Evolutionary conservation across 768 basidiomycete genomes (phyloP), one percentile per base, ranked within the genome.

Genomic region (Naganishia vaughanmartiniae): DNA sequence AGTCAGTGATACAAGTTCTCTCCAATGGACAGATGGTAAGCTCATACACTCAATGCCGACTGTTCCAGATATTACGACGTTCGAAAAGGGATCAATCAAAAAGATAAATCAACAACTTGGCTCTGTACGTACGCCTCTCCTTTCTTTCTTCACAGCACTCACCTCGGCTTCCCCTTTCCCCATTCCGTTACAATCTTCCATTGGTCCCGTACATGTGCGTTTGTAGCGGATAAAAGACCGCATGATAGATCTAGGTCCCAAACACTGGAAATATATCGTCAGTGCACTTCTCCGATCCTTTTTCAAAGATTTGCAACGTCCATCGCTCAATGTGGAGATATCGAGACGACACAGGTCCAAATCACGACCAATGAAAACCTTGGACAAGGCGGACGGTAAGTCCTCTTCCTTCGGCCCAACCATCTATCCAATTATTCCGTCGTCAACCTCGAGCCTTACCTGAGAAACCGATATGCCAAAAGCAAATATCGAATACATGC

Each of bases 161-260:
- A 15, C 54, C 24, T 55, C 54, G 54, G 24, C 30, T 24, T 26
- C 54, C 24, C 2, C 24, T n/a, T n/a, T n/a, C 24, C 30, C 30
- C 21, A 21, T n/a, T 19, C 51, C 51, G 9, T 53, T 53, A 21
- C 6, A 26, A 10, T 21, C 26, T 21, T 9, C 26, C 6, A 19
- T 9, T 31, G 54, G 2, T 28, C 4, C 11, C 54, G 12, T 11
- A 28, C 17, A 5, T 26, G 10, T n/a, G n/a, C 5, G 15, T 17
- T n/a, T 39, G 28, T 45, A 63, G 60, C 19, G 60, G 26, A 45
- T 63, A 45, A 63, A 63, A n/a, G 60, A 63, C 39, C 36, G 60
- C 1, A 63, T 63, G 60, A 28, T 45, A 21, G 36, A 42, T 24
- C 24, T 63, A 6, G 60, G 60, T 17, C 60, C 60, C 4, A n/a